Evolutionary conservation across 2,329 filamentous ascomycete genomes (phyloP), one percentile per base, ranked within the genome.

Genomic region (Aspergillus sclerotialis): DNA sequence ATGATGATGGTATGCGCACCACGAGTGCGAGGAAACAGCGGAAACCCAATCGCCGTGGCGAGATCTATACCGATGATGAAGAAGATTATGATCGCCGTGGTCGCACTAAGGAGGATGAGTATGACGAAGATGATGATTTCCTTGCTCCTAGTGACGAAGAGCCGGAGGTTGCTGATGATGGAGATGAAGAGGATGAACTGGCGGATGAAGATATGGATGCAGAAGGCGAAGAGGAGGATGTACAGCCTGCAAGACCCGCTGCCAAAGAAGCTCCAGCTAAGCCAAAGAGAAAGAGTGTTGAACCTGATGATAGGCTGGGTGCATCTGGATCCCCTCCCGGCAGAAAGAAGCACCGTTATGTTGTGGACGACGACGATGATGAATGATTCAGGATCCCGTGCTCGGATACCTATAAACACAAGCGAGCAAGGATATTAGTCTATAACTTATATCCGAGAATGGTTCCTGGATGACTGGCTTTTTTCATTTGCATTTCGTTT

Each of bases 41-140:
- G 32, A 60, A 53, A 30, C 46, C 59, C 9, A 67, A 68, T 40
- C 60, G 66, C 25, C 63, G 63, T 21, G 67, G 67, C 15, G 67
- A 70, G 39, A 65, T 69, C 36, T 67, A 69, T 43, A 65, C 62
- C 1, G 66, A 70, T 35, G 66, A 69, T 17, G 69, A 70, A 44
- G 65, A 69, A 32, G 67, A 69, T 7, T 68, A 63, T 36, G 56
- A 60, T 17, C 60, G 64, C 16, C 58, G 65, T 27, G 57, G 61
- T 4, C 59, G 65, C 15, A 67, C 58, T 62, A 81, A 83, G 56
- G 78, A 88, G 58, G 82, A 93, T 61, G 81, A 89, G 50, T 89
- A 89, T 51, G 84, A 90, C 54, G 82, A 84, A 51, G 81, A 84
- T 30, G 84, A 89, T 52, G 84, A 82, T 34, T 90, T 90, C 61